Base-by-base conservation (phyloP, 2,329 filamentous ascomycete genomes). In the Trichoderma gracile region DNA sequence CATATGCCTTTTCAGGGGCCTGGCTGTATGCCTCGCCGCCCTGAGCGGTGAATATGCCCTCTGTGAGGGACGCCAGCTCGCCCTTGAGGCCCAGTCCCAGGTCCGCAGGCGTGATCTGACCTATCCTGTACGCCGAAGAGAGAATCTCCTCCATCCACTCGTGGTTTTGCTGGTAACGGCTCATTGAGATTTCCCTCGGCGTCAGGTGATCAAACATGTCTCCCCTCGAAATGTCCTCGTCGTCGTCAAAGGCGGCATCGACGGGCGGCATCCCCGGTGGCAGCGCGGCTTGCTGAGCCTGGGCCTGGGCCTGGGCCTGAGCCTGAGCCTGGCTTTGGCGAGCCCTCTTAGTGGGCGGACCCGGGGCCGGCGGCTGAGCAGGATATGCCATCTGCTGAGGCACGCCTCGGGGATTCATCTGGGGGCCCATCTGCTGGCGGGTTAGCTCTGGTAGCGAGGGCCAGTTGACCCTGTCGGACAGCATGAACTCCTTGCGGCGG, bases 111-210 rank as follows among this genome's bases (percentile, higher is more conserved):
- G 89, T 86, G 65, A 99, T 96, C 73, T 96, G 92, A 56, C 85
- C 85, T 67, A 94, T 90, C 25, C 90, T 84, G 73, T 97, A 97
- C 0, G 93, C 92, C 1, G 94, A 98, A 0, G 91, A 92, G 61
- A 98, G 85, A 30, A 99, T 89, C 77, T 99, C 94, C 73, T 98
- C 95, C 92, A 99, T 97, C 95, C 94, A 98, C 75, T 97, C 92
- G 72, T 99, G 94, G 71, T 99, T 96, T 73, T 97, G 93, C 74
- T 89, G 89, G 76, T 97, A 99, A 63, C 95, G 86, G 68, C 88
- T 86, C 66, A 92, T 82, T 70, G 93, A 96, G 67, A 99, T 90
- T 68, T 99, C 95, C 49, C 93, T 86, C 3, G 93, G 93, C 0
- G 92, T 94, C 67, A 97, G 81, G 68, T 92, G 86, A 73, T 99